These are phyloP conservation scores for Periconia sp. DNA, from an alignment of 2,329 filamentous ascomycete species.

Conservation along the genomic window DNA sequence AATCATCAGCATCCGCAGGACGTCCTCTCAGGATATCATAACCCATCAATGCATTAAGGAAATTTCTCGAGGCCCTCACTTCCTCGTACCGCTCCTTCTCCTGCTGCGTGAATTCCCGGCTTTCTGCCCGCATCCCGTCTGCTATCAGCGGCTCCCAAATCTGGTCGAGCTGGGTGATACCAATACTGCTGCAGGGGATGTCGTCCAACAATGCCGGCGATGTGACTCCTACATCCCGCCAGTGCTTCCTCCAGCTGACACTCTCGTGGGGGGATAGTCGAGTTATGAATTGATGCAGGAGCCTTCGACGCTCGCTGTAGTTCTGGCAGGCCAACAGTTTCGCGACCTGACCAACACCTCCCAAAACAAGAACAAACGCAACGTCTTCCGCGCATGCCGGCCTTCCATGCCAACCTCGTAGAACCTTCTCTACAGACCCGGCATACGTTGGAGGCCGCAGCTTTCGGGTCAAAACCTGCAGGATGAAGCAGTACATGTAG, in stretches of 20 bases:
- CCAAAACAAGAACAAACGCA: conserved; percentile 42
- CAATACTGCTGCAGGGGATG: conserved; percentile 43
- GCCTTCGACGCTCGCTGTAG: conserved; percentile 38
- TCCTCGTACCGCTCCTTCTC: conserved; percentile 37
- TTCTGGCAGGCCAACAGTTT: conserved; percentile 40
- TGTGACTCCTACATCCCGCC: conserved; percentile 41
- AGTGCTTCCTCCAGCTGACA: conserved; percentile 40
- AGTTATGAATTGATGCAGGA: conserved; percentile 41
- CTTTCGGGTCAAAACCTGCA: conserved; percentile 40
- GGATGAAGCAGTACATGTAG: conserved; percentile 46
- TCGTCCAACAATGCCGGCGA: conserved; percentile 43
- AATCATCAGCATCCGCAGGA: conserved; percentile 30
- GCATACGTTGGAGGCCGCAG: conserved; percentile 36
- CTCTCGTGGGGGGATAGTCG: conserved; percentile 44
- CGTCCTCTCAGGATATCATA: conserved; percentile 43
- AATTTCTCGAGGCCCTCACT: conserved; percentile 34
- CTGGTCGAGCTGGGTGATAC: conserved; percentile 43
- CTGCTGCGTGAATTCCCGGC: conserved; percentile 35
- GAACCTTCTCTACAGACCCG: conserved; percentile 35
- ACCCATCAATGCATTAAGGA: conserved; percentile 44
- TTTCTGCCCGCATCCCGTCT: conserved; percentile 37
- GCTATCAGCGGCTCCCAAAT: conserved; percentile 42
- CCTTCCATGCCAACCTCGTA: conserved; percentile 39
- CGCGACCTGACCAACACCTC: conserved; percentile 41
- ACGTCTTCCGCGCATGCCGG: conserved; percentile 43